Conservation (phyloP, 2,329 filamentous ascomycete genomes). For the Akanthomyces uredinophilus region DNA sequence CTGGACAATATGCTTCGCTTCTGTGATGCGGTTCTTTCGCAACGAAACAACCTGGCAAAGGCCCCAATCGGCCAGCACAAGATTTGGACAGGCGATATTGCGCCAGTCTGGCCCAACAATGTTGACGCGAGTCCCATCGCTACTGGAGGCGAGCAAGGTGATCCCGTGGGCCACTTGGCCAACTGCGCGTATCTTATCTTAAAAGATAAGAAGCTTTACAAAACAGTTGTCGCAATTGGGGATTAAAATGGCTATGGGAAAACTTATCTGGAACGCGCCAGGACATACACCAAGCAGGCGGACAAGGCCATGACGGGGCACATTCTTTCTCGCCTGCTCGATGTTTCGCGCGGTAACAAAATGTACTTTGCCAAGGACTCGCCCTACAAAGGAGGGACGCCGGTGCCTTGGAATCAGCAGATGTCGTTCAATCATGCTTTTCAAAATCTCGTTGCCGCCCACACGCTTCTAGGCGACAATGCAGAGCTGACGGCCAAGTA, state of each 20-base stretch:
- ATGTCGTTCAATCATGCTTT: constrained; percentile 7
- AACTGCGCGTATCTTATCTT: neutral
- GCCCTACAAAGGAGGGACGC: neutral
- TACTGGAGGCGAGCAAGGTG: constrained; percentile 6
- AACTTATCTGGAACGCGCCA: constrained; percentile 1
- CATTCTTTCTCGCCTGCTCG: constrained; percentile 2
- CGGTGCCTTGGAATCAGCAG: constrained; percentile 2
- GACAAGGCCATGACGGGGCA: constrained; percentile 1
- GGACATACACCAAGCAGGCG: neutral
- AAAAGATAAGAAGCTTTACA: neutral
- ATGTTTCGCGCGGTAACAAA: neutral
- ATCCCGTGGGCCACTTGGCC: constrained; percentile 5
- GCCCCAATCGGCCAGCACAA: neutral
- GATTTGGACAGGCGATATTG: constrained; percentile 1
- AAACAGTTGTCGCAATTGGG: neutral
- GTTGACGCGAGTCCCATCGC: neutral
- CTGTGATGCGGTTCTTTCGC: neutral
- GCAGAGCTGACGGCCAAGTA: neutral
- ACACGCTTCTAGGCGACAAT: neutral
- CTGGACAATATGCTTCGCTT: constrained; percentile 2
- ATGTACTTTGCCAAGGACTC: constrained; percentile 6
- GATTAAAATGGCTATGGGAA: neutral
- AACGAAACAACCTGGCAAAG: neutral
- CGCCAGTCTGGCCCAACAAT: constrained; percentile 2
- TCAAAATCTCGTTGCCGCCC: neutral